A percentile compares a stretch with the other conserved stretches of the same genome.
Conservation (phyloP, 768 basidiomycete genomes). For the Lactarius tabidus region DNA sequence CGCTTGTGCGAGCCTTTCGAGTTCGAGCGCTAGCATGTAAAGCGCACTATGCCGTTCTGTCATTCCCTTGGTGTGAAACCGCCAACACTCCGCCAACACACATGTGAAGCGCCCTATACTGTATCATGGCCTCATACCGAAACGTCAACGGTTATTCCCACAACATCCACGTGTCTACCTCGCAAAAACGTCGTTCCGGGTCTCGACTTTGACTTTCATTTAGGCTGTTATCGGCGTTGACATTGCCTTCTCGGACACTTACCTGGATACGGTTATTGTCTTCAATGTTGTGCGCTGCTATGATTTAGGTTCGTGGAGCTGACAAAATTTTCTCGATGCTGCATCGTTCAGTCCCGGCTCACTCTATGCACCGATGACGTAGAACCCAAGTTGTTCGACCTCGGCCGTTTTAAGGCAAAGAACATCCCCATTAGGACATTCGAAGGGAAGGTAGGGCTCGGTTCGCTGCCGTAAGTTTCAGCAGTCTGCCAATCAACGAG, state of each 20-base stretch:
- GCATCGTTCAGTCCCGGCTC: slow-evolving; percentile 30
- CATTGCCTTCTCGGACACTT: slow-evolving; percentile 54
- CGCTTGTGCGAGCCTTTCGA: not conserved
- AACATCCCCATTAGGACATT: slow-evolving; percentile 1
- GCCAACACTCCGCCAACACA: too few species aligned
- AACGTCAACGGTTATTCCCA: slow-evolving; percentile 40
- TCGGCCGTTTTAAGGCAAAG: slow-evolving; percentile 1
- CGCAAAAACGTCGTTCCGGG: slow-evolving; percentile 37
- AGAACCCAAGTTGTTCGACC: slow-evolving; percentile 14
- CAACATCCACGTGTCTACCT: slow-evolving; percentile 44
- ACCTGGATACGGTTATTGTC: slow-evolving; percentile 41
- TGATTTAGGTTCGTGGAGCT: slow-evolving; percentile 37
- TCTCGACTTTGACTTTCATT: slow-evolving; percentile 15
- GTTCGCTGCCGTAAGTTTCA: not conserved
- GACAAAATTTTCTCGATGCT: slow-evolving; percentile 37
- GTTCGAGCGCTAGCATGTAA: too few species aligned
- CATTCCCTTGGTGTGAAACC: not conserved
- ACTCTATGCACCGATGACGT: slow-evolving; percentile 32
- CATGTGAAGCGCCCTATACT: not conserved
- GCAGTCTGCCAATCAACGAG: not conserved
- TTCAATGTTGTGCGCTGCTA: not conserved
- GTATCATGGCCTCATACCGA: slow-evolving; percentile 44
- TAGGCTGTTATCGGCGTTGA: slow-evolving; percentile 26
- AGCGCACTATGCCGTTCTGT: too few species aligned
- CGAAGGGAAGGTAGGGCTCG: not conserved